Evolutionary conservation across 495 filamentous ascomycete species (phyloP), one percentile per base, ranked within the genome.

Genomic region (Chlorociboria aeruginascens): DNA sequence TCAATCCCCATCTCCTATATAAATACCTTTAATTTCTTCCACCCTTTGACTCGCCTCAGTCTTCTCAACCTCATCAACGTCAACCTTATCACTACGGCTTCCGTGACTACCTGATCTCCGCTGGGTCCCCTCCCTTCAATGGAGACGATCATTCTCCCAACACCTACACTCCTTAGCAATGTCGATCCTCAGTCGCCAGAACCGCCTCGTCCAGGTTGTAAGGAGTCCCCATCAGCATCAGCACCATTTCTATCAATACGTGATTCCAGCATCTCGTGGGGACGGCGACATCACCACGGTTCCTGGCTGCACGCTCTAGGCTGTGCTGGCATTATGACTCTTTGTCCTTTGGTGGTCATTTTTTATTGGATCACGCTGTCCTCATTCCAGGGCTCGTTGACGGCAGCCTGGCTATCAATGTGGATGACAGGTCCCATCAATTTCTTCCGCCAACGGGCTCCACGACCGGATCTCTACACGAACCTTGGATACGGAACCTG

Each of bases 241-340:
- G 48, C 53, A 3, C 45, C 53, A 8, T 52, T 56, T 13, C 49
- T 40, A 11, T 20, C 29, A 8, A 49, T 45, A 29, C 48, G 49
- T 37, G 53, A 56, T 45, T 56, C 53, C 3, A 56, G 44, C 36
- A 41, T 51, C 8, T 51, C 48, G 8, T 56, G 53, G 53, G 53
- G 53, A 13, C 48, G 52, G 16, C 43, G 53, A 12, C 36, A 47
- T 45, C 53, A 56, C 30, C 53, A 56, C 42, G 53, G 53, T 7
- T 56, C 54, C 1, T 56, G 49, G 49, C 0, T 40, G 6, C 49
- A 52, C 33, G 40, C 54, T 31, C 31, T 53, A 13, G 49, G 54
- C 8, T 56, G 54, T 32, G 32, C 30, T 7, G 25, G 41, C 46
- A 50, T 57, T 32, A 53, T 57, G 50, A 8, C 37, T 2, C 30